These are phyloP conservation scores for Skeletonema grethae DNA, from an alignment of 108 stramenopile genomes.

Conservation along the genomic window DNA sequence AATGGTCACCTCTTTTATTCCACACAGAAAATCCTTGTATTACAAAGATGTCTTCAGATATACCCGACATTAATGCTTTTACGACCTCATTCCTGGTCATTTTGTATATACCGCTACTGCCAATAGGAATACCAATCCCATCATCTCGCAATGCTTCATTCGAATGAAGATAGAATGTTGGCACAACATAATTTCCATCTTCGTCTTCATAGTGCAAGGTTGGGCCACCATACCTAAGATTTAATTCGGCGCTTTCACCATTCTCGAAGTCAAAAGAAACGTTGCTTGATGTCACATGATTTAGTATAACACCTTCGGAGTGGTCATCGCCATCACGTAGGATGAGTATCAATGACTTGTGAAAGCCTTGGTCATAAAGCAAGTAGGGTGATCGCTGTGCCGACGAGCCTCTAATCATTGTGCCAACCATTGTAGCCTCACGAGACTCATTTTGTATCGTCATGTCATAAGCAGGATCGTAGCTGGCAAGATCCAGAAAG, in stretches of 20 bases:
- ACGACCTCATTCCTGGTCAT: constrained; percentile 52
- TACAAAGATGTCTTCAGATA: constrained; percentile 53
- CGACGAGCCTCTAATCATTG: constrained; percentile 61
- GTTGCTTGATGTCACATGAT: constrained; percentile 47
- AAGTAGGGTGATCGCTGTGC: constrained; percentile 58
- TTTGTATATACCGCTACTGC: constrained; percentile 22
- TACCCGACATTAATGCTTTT: constrained; percentile 30
- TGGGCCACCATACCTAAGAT: constrained; percentile 66
- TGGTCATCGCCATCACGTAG: constrained; percentile 57
- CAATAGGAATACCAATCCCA: constrained; percentile 44
- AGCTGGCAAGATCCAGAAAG: constrained; percentile 24
- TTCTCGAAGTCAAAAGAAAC: constrained; percentile 30
- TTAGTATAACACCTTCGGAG: constrained; percentile 57
- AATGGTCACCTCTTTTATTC: constrained; percentile 28
- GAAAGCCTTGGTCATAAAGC: constrained; percentile 61
- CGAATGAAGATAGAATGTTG: constrained; percentile 53
- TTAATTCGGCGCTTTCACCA: constrained; percentile 19
- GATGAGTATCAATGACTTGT: constrained; percentile 61
- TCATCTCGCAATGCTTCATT: constrained; percentile 25
- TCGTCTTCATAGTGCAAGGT: constrained; percentile 21
- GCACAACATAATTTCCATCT: constrained; percentile 20
- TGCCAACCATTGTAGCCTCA: constrained; percentile 34
- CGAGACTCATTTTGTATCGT: constrained; percentile 3
- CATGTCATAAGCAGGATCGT: constrained; percentile 43
- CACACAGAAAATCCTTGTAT: constrained; percentile 65